These are phyloP conservation scores for Arbutus unedo DNA, from an alignment of 148 eudicot species.

Conservation along the genomic window DNA sequence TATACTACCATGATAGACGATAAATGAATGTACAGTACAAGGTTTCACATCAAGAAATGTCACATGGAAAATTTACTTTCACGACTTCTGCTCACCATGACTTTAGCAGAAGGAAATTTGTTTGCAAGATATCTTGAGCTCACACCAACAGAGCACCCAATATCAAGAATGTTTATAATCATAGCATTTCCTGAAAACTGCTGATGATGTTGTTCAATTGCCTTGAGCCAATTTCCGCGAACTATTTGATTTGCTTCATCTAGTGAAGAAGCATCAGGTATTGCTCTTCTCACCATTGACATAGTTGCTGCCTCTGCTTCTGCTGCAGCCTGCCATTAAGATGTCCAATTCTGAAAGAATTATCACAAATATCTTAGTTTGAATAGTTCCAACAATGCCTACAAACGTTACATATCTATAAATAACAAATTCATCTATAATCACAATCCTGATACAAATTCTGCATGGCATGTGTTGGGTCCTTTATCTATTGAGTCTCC, in stretches of 20 bases:
- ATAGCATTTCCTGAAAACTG: slow-evolving; percentile 46
- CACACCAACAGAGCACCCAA: slow-evolving; percentile 91
- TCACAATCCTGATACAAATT: background rate
- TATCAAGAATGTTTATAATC: slow-evolving; percentile 65
- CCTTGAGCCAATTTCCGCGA: slow-evolving; percentile 91
- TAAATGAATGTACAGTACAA: background rate
- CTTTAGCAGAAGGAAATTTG: slow-evolving; percentile 70
- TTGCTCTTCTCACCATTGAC: slow-evolving; percentile 74
- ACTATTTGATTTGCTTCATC: slow-evolving; percentile 86
- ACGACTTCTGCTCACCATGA: slow-evolving; percentile 46
- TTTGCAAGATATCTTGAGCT: slow-evolving; percentile 80
- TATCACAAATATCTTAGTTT: background rate
- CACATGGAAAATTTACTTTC: background rate
- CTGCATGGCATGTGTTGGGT: background rate
- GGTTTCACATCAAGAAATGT: background rate
- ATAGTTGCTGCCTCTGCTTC: slow-evolving; percentile 96
- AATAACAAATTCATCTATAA: background rate
- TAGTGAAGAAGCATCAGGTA: slow-evolving; percentile 75
- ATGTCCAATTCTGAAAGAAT: slow-evolving; percentile 8
- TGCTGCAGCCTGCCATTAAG: slow-evolving; percentile 81
- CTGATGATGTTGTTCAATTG: slow-evolving; percentile 68
- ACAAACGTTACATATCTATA: background rate
- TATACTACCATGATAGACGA: background rate
- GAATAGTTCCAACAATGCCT: background rate
- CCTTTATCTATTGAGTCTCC: too few species aligned